Evolutionary conservation across 768 basidiomycete species (phyloP).

Genomic region (Mycena chlorophos): DNA sequence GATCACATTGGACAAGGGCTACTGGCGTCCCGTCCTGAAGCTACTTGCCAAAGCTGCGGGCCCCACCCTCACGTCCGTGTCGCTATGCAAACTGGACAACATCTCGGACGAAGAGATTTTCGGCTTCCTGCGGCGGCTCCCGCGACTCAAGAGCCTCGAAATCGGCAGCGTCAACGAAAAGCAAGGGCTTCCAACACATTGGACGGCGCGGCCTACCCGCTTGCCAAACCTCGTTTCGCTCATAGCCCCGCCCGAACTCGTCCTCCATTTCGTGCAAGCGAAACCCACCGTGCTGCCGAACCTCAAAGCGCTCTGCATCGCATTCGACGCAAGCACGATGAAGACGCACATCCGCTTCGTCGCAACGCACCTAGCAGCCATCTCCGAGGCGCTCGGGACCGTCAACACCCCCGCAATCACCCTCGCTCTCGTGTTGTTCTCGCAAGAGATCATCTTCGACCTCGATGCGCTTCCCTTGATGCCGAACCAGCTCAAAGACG

Average conservation of each 20-base stretch:
- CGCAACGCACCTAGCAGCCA: neutral
- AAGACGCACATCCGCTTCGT: conserved; percentile 10
- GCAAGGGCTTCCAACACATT: conserved; percentile 6
- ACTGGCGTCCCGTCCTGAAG: conserved; percentile 10
- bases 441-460: conserved; percentile 8
- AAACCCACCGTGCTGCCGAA: conserved; percentile 1
- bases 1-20: conserved; percentile 12
- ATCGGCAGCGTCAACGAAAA: conserved; percentile 13
- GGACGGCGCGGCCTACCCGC: conserved; percentile 5
- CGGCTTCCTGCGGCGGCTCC: conserved; percentile 14
- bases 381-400: conserved; percentile 5
- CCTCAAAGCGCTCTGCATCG: conserved; percentile 11
- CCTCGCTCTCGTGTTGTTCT: conserved; percentile 9
- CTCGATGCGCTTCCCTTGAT: neutral
- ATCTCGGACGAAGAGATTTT: conserved; percentile 18
- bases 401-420: conserved; percentile 4
- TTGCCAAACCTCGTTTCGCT: conserved; percentile 9
- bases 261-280: conserved; percentile 12
- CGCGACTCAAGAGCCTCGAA: conserved; percentile 9
- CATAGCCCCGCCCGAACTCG: conserved; percentile 16
- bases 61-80: conserved; percentile 7
- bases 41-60: conserved; percentile 15
- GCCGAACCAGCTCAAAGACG: neutral
- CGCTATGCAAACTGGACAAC: conserved; percentile 14
- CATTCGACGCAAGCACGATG: neutral